Evolutionary conservation across 495 filamentous ascomycete species (phyloP).

Genomic region (Daldinia childiae): DNA sequence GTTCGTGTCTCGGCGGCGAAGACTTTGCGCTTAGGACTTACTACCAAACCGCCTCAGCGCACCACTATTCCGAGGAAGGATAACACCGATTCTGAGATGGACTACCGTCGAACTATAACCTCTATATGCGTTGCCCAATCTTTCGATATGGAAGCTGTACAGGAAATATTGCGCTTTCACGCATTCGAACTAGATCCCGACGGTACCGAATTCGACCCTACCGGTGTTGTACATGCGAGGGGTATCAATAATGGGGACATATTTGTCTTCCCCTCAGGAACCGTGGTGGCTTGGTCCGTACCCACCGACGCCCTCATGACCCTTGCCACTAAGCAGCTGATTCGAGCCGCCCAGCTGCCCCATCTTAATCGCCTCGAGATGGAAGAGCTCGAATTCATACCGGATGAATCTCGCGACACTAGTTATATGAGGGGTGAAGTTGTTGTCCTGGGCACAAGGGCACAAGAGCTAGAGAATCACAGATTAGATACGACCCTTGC

Average conservation of each 20-base stretch:
- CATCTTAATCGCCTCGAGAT: conserved; percentile 77
- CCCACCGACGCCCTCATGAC: conserved; percentile 73
- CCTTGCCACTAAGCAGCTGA: conserved; percentile 76
- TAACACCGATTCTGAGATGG: conserved; percentile 21
- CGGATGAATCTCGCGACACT: conserved; percentile 76
- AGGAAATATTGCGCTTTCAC: conserved; percentile 73
- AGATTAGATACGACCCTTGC: conserved; percentile 80
- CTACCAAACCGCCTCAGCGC: conserved; percentile 34
- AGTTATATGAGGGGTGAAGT: conserved; percentile 88
- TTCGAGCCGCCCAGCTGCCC: conserved; percentile 78
- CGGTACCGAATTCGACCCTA: conserved; percentile 64
- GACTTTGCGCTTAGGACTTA: conserved; percentile 50
- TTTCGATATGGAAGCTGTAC: conserved; percentile 79
- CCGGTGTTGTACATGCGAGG: conserved; percentile 67
- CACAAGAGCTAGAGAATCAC: conserved; percentile 55
- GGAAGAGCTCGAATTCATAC: conserved; percentile 88
- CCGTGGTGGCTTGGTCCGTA: conserved; percentile 90
- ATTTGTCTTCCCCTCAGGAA: conserved; percentile 97
- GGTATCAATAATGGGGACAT: conserved; percentile 76
- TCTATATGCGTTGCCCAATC: conserved; percentile 88
- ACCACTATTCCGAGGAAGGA: conserved; percentile 18
- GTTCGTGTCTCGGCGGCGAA: conserved; percentile 50
- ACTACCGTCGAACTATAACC: conserved; percentile 67
- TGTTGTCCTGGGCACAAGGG: conserved; percentile 80
- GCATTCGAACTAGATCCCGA: conserved; percentile 73